phyloP scores from a whole-genome alignment of 768 basidiomycete species.

The Boletus sp. region DNA sequence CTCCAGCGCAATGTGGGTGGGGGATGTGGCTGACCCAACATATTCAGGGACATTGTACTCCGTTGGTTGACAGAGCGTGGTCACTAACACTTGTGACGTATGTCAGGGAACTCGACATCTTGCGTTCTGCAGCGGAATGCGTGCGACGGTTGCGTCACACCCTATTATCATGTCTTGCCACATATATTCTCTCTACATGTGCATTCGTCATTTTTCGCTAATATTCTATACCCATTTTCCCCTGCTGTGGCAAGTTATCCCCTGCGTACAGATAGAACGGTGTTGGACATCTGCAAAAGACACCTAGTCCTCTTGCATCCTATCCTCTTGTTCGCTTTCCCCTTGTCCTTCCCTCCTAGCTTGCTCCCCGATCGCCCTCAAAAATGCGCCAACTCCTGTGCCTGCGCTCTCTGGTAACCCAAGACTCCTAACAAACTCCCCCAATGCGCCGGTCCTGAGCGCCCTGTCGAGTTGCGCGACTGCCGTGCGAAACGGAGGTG shows the following conservation, averaged over 20 bases:
- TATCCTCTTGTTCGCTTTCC: conserved; percentile 37
- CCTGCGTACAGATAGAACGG: background rate
- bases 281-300: background rate
- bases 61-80: conserved; percentile 82
- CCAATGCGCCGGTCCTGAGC: conserved; percentile 74
- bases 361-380: conserved; percentile 77
- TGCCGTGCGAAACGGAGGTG: conserved; percentile 79
- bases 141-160: background rate
- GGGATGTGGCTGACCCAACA: background rate
- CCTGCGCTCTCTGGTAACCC: conserved; percentile 87
- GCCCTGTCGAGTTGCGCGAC: conserved; percentile 83
- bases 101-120: background rate
- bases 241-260: background rate
- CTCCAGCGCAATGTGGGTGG: background rate
- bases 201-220: background rate
- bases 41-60: conserved; percentile 71
- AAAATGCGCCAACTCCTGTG: conserved; percentile 69
- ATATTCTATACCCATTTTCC: background rate
- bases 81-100: conserved; percentile 40
- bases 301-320: conserved; percentile 76
- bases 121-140: background rate
- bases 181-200: background rate
- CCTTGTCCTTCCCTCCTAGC: conserved; percentile 46
- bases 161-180: background rate
- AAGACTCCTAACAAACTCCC: conserved; percentile 68